phyloP scores from a whole-genome alignment of 331 rosid genomes.

The Phaseolus coccineus region DNA sequence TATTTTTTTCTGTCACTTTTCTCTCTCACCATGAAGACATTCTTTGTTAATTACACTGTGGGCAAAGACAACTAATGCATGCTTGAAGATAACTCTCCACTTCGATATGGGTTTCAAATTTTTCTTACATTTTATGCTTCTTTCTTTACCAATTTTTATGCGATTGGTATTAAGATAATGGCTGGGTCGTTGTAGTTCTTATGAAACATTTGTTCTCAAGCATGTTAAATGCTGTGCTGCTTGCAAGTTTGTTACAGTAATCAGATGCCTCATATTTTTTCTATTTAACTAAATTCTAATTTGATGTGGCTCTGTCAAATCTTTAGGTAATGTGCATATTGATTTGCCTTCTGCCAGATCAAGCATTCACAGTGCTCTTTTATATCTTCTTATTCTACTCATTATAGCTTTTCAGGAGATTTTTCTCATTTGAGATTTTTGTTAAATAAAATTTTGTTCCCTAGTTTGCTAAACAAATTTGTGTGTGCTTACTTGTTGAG shows the following conservation, averaged over 20 bases:
- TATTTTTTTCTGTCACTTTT: background rate
- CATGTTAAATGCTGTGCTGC: constrained; percentile 22
- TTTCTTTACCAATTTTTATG: constrained; percentile 14
- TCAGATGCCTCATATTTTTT: background rate
- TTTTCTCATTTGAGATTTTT: background rate
- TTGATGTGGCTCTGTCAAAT: constrained; percentile 1
- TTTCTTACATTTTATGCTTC: constrained; percentile 12
- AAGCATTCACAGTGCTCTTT: background rate
- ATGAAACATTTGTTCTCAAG: constrained; percentile 9
- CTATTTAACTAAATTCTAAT: background rate
- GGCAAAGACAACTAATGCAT: background rate
- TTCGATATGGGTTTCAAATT: background rate
- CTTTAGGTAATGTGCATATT: background rate
- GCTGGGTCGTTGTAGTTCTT: constrained; percentile 13
- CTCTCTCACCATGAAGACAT: background rate
- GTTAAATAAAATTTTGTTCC: background rate
- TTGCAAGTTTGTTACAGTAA: background rate
- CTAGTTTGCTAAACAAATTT: background rate
- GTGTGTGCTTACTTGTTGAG: background rate
- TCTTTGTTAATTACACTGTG: background rate
- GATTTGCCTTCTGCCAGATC: background rate
- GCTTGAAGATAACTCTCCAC: background rate
- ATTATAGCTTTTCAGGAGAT: background rate
- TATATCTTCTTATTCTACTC: background rate
- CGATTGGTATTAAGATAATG: constrained; percentile 24